Evolutionary conservation across 345 rosid species (phyloP).

Genomic region (Psidium guajava): DNA sequence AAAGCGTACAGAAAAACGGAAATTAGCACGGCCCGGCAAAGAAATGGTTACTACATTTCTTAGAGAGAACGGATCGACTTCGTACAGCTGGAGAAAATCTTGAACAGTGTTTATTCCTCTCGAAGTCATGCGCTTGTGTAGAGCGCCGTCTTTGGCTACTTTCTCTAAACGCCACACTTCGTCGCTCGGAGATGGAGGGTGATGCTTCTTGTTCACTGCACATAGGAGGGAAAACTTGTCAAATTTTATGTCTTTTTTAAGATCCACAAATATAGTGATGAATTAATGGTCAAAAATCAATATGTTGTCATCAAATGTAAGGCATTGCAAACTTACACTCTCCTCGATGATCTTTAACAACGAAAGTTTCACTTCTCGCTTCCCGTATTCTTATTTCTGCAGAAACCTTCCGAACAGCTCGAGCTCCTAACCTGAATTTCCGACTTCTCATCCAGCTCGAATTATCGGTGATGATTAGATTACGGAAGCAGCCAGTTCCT

Average conservation of each 20-base stretch:
- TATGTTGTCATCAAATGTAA: neutral
- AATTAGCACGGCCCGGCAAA: neutral
- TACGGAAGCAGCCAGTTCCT: constrained; percentile 18
- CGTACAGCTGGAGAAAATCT: constrained; percentile 15
- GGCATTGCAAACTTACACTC: constrained; percentile 15
- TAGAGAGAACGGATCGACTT: constrained; percentile 5
- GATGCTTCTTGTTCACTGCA: constrained; percentile 28
- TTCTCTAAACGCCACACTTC: constrained; percentile 33
- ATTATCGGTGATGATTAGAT: constrained; percentile 25
- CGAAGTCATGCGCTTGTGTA: constrained; percentile 12
- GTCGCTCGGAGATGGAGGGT: constrained; percentile 23
- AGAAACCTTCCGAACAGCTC: neutral
- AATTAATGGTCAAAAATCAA: neutral
- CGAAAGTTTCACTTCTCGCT: constrained; percentile 26
- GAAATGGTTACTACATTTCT: constrained; percentile 26
- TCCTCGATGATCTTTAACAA: constrained; percentile 36
- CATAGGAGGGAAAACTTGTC: neutral
- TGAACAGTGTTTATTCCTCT: constrained; percentile 9
- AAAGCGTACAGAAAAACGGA: neutral
- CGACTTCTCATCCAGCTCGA: constrained; percentile 28
- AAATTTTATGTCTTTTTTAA: neutral
- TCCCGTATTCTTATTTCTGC: constrained; percentile 15
- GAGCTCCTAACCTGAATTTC: constrained; percentile 27
- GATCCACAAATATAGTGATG: neutral
- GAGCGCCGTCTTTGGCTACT: constrained; percentile 24